phyloP scores from a whole-genome alignment of 805 yeast genomes.

The Lachancea thermotolerans region DNA sequence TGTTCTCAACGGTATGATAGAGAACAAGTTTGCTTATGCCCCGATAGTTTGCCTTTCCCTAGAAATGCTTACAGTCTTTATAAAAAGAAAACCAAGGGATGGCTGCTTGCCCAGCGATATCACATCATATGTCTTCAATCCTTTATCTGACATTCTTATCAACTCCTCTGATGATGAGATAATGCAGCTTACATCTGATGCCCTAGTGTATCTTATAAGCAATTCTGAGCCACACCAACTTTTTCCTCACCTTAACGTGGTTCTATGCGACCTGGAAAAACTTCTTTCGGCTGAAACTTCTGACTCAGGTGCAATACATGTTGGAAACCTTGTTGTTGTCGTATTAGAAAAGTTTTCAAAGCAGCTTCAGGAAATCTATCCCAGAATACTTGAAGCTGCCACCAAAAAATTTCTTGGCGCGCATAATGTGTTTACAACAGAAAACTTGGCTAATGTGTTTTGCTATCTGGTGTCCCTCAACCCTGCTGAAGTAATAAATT shows the following conservation, averaged over 20 bases:
- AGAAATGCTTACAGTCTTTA: slow-evolving; percentile 26
- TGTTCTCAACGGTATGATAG: slow-evolving; percentile 25
- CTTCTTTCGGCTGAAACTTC: slow-evolving; percentile 64
- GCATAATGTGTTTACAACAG: slow-evolving; percentile 64
- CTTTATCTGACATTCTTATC: slow-evolving; percentile 24
- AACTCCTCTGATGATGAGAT: slow-evolving; percentile 66
- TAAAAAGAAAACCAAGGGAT: slow-evolving; percentile 27
- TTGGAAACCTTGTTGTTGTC: slow-evolving; percentile 58
- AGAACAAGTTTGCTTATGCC: slow-evolving; percentile 40
- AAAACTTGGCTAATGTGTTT: slow-evolving; percentile 68
- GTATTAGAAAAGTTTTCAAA: slow-evolving; percentile 47
- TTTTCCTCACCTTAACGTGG: slow-evolving; percentile 13
- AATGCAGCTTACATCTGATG: slow-evolving; percentile 70
- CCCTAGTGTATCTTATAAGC: slow-evolving; percentile 52
- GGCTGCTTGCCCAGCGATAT: slow-evolving; percentile 23
- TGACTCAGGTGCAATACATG: slow-evolving; percentile 76
- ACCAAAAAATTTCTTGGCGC: slow-evolving; percentile 60
- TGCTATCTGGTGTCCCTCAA: slow-evolving; percentile 62
- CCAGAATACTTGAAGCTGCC: slow-evolving; percentile 66
- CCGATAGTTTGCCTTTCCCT: slow-evolving; percentile 40
- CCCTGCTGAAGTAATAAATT: slow-evolving; percentile 55
- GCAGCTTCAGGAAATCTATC: slow-evolving; percentile 33
- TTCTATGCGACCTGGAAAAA: slow-evolving; percentile 51
- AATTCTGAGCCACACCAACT: slow-evolving; percentile 29
- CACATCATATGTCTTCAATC: slow-evolving; percentile 20